These are phyloP conservation scores for Anisodus tanguticus DNA, from an alignment of 257 asterid species.

Conservation along the genomic window DNA sequence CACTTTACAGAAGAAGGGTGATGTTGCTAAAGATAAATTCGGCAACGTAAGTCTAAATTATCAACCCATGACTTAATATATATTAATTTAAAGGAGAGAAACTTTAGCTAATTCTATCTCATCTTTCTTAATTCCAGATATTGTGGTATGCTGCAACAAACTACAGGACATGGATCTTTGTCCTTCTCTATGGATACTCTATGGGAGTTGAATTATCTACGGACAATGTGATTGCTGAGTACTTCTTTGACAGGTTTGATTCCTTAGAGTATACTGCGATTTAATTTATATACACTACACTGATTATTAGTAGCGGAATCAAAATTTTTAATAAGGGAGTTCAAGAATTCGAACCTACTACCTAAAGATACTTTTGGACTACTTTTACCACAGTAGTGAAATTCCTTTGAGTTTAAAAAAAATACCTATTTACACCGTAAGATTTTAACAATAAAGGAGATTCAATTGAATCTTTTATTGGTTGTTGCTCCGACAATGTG, in stretches of 20 bases:
- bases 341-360: no score
- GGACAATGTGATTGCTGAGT: constrained; percentile 62
- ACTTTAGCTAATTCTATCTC: neutral
- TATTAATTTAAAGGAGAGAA: neutral
- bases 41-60: constrained; percentile 39
- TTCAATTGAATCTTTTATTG: no score
- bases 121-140: constrained; percentile 35
- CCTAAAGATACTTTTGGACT: no score
- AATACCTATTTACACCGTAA: no score
- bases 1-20: constrained; percentile 56
- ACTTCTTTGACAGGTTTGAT: constrained; percentile 54
- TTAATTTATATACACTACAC: neutral
- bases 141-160: constrained; percentile 58
- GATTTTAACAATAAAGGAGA: no score
- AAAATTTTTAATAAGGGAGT: neutral
- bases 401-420: no score
- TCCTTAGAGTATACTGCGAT: neutral
- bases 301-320: neutral
- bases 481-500: no score
- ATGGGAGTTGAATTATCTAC: constrained; percentile 70
- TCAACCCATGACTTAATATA: no score
- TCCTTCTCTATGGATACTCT: constrained; percentile 63
- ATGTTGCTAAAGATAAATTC: constrained; percentile 51
- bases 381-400: no score
- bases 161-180: constrained; percentile 71